These are phyloP conservation scores for Penicillium sp. DNA, from an alignment of 2,329 filamentous ascomycete species.

Conservation along the genomic window DNA sequence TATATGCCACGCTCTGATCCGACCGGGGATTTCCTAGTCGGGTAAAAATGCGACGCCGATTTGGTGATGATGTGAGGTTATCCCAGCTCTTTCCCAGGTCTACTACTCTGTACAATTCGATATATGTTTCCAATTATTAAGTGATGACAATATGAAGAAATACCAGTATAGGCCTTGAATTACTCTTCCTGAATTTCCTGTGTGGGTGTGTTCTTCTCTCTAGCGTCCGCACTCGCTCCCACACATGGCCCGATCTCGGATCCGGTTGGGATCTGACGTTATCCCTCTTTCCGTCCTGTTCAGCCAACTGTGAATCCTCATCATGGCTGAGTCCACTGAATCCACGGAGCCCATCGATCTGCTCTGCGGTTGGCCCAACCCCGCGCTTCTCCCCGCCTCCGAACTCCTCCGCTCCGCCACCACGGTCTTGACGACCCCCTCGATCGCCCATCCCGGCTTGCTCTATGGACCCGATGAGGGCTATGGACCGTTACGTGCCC, in stretches of 20 bases:
- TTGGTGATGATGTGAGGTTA: too few relatives aligned
- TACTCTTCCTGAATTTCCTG: too few relatives aligned
- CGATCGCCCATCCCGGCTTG: constrained; percentile 58
- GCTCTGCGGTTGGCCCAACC: constrained; percentile 45
- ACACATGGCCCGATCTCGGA: constrained; percentile 10
- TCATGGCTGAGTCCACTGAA: not conserved
- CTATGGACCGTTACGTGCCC: constrained; percentile 61
- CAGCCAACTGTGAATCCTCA: too few relatives aligned
- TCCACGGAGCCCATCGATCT: constrained; percentile 36
- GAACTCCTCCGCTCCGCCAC: constrained; percentile 58
- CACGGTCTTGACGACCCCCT: constrained; percentile 55
- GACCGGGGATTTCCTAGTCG: constrained; percentile 6
- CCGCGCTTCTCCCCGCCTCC: constrained; percentile 58
- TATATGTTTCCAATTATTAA: too few relatives aligned
- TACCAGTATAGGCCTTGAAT: too few relatives aligned
- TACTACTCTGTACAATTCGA: too few relatives aligned
- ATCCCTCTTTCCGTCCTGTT: not conserved
- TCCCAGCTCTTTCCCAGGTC: too few relatives aligned
- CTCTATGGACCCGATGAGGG: constrained; percentile 76
- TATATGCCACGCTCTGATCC: constrained; percentile 9
- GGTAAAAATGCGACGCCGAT: not conserved
- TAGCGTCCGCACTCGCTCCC: too few relatives aligned
- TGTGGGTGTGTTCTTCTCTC: too few relatives aligned
- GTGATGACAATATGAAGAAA: too few relatives aligned
- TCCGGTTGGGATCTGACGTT: not conserved